phyloP scores from a whole-genome alignment of 257 asterid genomes.

The Lycium ferocissimum region DNA sequence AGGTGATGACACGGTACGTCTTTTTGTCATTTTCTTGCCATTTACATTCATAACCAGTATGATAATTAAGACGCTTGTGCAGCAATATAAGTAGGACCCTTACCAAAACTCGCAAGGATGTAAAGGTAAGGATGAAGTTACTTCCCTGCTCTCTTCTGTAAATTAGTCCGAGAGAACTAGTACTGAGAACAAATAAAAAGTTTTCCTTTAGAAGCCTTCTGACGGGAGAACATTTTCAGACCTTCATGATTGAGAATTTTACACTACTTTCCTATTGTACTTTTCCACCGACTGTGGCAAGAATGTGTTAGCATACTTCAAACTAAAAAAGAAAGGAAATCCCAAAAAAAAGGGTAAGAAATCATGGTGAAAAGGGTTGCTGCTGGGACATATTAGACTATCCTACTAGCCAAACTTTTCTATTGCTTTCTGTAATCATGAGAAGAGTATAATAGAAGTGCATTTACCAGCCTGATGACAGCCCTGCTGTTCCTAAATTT shows the following conservation, averaged over 20 bases:
- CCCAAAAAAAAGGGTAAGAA: background rate
- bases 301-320: background rate
- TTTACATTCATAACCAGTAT: background rate
- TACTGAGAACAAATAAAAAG: background rate
- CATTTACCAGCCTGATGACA: slow-evolving; percentile 70
- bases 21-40: slow-evolving; percentile 26
- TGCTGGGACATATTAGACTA: background rate
- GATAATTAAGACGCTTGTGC: slow-evolving; percentile 12
- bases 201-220: background rate
- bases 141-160: background rate
- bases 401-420: background rate
- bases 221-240: background rate
- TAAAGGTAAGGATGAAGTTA: background rate
- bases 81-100: background rate
- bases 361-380: background rate
- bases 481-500: slow-evolving; percentile 80
- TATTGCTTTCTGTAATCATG: background rate
- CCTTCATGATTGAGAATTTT: background rate
- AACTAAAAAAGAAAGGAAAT: background rate
- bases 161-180: background rate
- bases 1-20: slow-evolving; percentile 76
- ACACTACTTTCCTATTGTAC: background rate
- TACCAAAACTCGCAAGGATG: background rate
- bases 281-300: background rate
- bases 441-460: background rate